These are phyloP conservation scores for Plasmopara halstedii DNA, from an alignment of 352 stramenopile genomes.

Conservation along the genomic window DNA sequence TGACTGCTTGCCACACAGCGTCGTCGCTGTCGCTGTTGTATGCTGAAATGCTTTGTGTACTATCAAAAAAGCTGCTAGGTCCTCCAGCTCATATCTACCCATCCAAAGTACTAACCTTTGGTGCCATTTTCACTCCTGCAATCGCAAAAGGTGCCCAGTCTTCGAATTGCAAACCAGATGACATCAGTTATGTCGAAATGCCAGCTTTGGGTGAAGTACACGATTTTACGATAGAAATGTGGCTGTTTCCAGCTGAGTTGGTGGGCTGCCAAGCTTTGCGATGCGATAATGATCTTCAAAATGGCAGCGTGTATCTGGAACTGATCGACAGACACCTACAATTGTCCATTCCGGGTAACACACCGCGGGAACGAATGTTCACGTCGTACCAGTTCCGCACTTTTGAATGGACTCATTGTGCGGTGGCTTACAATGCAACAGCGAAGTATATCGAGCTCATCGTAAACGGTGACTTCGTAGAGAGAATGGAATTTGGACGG, in stretches of 20 bases:
- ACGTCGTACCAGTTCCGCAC: slow-evolving; percentile 37
- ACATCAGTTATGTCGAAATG: slow-evolving; percentile 61
- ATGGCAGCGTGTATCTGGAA: slow-evolving; percentile 65
- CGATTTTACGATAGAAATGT: slow-evolving; percentile 78
- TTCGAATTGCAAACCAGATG: slow-evolving; percentile 31
- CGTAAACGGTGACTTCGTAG: slow-evolving; percentile 43
- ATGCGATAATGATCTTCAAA: slow-evolving; percentile 66
- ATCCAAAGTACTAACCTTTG: slow-evolving; percentile 63
- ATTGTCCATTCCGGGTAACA: slow-evolving; percentile 62
- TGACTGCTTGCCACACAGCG: slow-evolving; percentile 43
- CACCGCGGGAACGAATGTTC: slow-evolving; percentile 67
- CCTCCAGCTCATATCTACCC: slow-evolving; percentile 12
- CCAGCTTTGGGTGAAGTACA: slow-evolving; percentile 48
- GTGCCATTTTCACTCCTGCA: slow-evolving; percentile 17
- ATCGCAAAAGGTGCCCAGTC: slow-evolving; percentile 12
- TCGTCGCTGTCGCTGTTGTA: slow-evolving; percentile 76
- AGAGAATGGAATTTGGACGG: slow-evolving; percentile 33
- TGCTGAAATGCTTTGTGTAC: slow-evolving; percentile 49
- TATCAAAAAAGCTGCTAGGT: slow-evolving; percentile 51
- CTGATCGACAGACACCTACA: slow-evolving; percentile 61
- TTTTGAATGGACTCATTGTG: slow-evolving; percentile 64
- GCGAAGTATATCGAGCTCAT: slow-evolving; percentile 26
- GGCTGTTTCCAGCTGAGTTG: slow-evolving; percentile 65
- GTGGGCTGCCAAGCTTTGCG: slow-evolving; percentile 54
- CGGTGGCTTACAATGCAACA: slow-evolving; percentile 39